Base-by-base conservation (phyloP, 768 basidiomycete genomes). In the Lyophyllum shimeji region DNA sequence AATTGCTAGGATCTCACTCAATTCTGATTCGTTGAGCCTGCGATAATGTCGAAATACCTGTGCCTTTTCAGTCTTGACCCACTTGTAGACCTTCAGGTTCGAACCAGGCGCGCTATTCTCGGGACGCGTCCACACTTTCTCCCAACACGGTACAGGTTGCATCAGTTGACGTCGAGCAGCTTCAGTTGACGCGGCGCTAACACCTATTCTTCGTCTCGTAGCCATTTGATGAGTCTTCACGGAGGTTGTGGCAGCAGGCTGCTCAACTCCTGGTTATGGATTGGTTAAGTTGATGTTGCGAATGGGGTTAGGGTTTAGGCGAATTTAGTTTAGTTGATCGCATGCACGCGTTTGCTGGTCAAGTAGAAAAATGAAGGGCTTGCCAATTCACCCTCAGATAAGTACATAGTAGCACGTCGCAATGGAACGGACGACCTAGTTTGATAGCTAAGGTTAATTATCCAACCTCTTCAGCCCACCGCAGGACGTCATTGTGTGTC, bases 121-220 rank as follows among this genome's bases (percentile, higher is more conserved):
- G 33, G 86, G 82, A 12, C 77, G 69, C 11, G 82, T 76, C 89
- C 89, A 90, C 33, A 78, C 75, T 71, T 87, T 89, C 71, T 93
- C 90, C 91, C 90, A 94, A 60, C 86, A 89, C 24, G 79, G 82
- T n/a, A 93, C 91, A 7, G 91, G 91, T 65, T 90, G 89, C 87
- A 93, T 91, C n/a, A 92, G 76, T 69, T 90, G 87, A 56, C 90
- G 81, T 37, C 90, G 81, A 31, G 90, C 89, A 46, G 89, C 88
- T 69, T 93, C 90, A 2, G 89, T 87, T 48, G 86, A 87, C 46
- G 88, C 86, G 21, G 79, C 77, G 64, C 85, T 89, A 58, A 92
- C 84, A 6, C 90, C 90, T 49, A 91, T 87, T 68, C 88, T 84
- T 62, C 89, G 78, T 70, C 83, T 80, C 27, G 86, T 87, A 45